These are phyloP conservation scores for Gaultheria prostrata DNA, from an alignment of 148 eudicot genomes.

Conservation along the genomic window DNA sequence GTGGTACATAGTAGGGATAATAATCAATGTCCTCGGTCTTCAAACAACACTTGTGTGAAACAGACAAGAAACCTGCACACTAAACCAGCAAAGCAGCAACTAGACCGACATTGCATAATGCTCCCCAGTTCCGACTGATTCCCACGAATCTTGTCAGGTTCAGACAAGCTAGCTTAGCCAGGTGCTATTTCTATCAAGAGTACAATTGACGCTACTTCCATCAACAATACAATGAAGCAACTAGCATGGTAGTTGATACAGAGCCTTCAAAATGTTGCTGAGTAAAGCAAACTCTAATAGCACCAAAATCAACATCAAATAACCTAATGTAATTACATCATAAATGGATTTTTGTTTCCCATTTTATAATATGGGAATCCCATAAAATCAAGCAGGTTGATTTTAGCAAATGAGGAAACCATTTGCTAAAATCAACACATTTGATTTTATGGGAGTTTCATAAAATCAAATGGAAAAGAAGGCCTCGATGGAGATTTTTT, in stretches of 20 bases:
- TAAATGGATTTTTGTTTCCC: not conserved
- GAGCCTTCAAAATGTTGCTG: slow-evolving; percentile 2
- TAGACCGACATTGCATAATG: not conserved
- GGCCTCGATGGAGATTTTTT: not conserved
- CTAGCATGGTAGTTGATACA: slow-evolving; percentile 7
- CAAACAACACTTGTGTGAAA: not conserved
- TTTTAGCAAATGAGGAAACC: too few relatives aligned
- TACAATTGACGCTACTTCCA: not conserved
- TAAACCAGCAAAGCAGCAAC: not conserved
- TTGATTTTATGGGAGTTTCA: too few relatives aligned
- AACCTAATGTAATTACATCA: not conserved
- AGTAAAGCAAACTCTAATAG: not conserved
- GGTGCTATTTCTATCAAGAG: not conserved
- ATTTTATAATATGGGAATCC: too few relatives aligned
- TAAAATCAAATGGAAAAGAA: too few relatives aligned
- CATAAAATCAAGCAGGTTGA: too few relatives aligned
- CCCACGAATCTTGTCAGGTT: not conserved
- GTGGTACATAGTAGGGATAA: not conserved
- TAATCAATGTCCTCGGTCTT: not conserved
- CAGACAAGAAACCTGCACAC: not conserved
- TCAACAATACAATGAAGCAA: not conserved
- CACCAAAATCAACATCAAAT: not conserved
- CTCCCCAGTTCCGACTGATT: not conserved
- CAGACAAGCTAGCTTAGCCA: not conserved
- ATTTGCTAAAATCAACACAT: too few relatives aligned